A percentile compares a stretch with the other conserved stretches of the same genome.
phyloP scores from a whole-genome alignment of 2,329 filamentous ascomycete genomes.

The Phoma herbarum region DNA sequence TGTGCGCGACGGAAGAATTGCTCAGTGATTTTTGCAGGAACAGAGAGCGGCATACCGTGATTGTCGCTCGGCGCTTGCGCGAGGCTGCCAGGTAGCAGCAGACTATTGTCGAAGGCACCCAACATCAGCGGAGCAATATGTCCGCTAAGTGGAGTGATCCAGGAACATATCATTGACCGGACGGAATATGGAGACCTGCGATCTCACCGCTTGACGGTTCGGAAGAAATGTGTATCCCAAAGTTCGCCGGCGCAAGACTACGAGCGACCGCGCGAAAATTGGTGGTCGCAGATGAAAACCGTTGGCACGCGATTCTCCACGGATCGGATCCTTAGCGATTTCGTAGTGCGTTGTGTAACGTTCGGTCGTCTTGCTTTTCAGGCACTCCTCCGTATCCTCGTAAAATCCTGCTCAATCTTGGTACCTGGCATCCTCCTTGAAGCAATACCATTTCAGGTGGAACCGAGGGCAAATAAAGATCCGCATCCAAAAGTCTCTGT shows the following conservation, averaged over 20 bases:
- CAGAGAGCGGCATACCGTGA: neutral
- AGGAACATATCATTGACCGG: constrained; percentile 7
- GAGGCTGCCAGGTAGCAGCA: constrained; percentile 1
- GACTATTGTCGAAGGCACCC: neutral
- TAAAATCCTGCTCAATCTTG: constrained; percentile 17
- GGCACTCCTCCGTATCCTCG: constrained; percentile 6
- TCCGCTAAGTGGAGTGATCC: neutral
- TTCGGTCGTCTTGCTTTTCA: constrained; percentile 6
- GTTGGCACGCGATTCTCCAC: constrained; percentile 14
- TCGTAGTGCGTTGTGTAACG: constrained; percentile 12
- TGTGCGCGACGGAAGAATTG: constrained; percentile 5
- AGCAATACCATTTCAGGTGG: constrained; percentile 13
- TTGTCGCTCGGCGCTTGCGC: constrained; percentile 3
- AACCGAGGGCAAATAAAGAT: constrained; percentile 22
- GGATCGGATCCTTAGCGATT: constrained; percentile 11
- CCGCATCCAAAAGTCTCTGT: constrained; percentile 16
- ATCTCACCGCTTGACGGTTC: constrained; percentile 6
- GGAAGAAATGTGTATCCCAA: neutral
- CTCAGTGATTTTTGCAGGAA: constrained; percentile 2
- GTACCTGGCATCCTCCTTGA: constrained; percentile 10
- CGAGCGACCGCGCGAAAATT: constrained; percentile 12
- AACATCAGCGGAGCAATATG: neutral
- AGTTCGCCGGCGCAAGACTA: constrained; percentile 15
- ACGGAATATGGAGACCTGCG: constrained; percentile 1
- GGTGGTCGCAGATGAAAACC: constrained; percentile 7